Percentiles rank a stretch among this genome's conserved stretches.
Evolutionary conservation across 192 early-diverging fungal species (phyloP).

Genomic region (Rhizophagus clarus): DNA sequence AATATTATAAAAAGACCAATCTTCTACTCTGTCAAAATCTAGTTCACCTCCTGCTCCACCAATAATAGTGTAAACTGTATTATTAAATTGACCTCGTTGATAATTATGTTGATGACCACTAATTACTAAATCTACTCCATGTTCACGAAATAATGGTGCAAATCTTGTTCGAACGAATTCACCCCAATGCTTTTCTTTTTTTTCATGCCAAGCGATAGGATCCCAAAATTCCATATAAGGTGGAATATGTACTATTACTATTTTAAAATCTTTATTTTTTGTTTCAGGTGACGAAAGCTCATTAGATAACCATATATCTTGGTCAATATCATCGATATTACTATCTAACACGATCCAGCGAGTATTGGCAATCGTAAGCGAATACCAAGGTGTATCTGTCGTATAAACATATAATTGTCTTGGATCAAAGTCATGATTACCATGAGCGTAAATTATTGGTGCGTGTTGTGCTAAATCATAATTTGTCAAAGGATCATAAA

Average conservation of each 20-base stretch:
- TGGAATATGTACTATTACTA: constrained; percentile 73
- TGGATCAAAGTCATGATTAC: constrained; percentile 76
- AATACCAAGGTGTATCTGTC: constrained; percentile 54
- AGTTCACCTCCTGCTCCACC: constrained; percentile 73
- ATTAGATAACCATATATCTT: constrained; percentile 60
- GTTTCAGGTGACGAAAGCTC: constrained; percentile 62
- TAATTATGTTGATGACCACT: constrained; percentile 84
- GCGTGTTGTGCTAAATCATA: constrained; percentile 54
- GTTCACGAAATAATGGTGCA: constrained; percentile 63
- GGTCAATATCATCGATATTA: constrained; percentile 61
- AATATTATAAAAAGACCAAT: constrained; percentile 63
- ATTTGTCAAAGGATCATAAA: constrained; percentile 63
- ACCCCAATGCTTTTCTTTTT: constrained; percentile 71
- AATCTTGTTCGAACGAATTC: constrained; percentile 66
- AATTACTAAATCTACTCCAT: constrained; percentile 73
- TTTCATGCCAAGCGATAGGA: constrained; percentile 65
- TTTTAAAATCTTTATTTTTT: constrained; percentile 55
- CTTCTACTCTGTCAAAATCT: constrained; percentile 62
- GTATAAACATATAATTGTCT: constrained; percentile 52
- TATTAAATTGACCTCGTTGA: constrained; percentile 56
- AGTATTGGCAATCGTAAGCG: constrained; percentile 60
- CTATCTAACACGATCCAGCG: constrained; percentile 71
- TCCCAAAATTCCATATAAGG: constrained; percentile 80
- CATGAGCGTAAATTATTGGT: constrained; percentile 71
- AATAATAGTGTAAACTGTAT: constrained; percentile 68